Evolutionary conservation across 345 rosid genomes (phyloP), one percentile per base, ranked within the genome.

Genomic region (Triadica sebifera): DNA sequence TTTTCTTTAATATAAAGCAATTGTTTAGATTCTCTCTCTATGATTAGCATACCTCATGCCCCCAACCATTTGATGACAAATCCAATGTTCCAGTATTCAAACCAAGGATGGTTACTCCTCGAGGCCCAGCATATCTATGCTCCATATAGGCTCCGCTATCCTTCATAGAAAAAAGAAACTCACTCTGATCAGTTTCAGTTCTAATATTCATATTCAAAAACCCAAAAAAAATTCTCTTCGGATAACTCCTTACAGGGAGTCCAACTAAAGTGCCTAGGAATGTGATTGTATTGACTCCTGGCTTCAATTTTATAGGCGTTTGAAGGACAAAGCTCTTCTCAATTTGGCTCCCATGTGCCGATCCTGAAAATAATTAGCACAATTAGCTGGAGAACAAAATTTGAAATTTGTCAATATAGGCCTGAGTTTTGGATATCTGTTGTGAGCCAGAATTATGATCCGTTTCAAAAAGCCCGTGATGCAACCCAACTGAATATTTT

Each of bases 121-220:
- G 92, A 69, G 97, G 97, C n/a, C 97, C 97, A 0, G 95, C 93
- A 25, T 4, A 92, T 25, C 93, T 85, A 29, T 84, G 88, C 83
- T 94, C 97, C 93, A 92, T 82, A 76, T 94, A 92, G 60, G 93
- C 88, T 82, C 97, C 97, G 56, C 93, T 90, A 61, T 92, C 98
- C 98, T 95, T 79, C 62, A 78, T 13, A 39, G 10, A 79, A 22
- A 62, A 50, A 29, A 29, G 34, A 29, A 29, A 29, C 34, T 29
- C 34, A 29, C 34, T 2, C 34, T 29, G 34, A 29, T 29, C 34
- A 29, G 34, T 29, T 29, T 29, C 34, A 29, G 34, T 29, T 29
- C 34, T 29, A 29, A 29, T 29, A 29, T 29, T 29, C 34, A 29
- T 29, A 29, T 29, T 29, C 34, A 29, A 29, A 29, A 29, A 29